Percentiles rank a stretch among this genome's conserved stretches.
Conservation (phyloP, 495 filamentous ascomycete species). For the Cenococcum geophilum region DNA sequence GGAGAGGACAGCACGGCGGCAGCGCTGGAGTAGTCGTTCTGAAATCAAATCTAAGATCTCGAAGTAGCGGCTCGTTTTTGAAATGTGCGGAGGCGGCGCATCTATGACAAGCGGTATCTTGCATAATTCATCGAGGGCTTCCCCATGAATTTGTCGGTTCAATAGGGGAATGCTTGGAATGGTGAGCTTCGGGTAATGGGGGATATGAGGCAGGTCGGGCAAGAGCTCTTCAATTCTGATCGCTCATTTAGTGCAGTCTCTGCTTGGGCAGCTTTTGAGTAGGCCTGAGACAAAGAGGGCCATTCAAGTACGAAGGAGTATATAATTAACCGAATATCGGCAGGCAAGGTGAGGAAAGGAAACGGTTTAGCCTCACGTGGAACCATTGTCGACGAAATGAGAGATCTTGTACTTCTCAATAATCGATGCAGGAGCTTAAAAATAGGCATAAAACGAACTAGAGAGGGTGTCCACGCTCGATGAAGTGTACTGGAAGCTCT, state of each 20-base stretch:
- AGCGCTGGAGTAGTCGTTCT: conserved; percentile 1
- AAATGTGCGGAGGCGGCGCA: neutral
- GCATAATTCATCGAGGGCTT: conserved; percentile 5
- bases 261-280: neutral
- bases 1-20: neutral
- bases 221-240: neutral
- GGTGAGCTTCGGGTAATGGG: neutral
- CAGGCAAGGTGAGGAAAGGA: conserved; percentile 13
- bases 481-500: too few species aligned
- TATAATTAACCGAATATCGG: conserved; percentile 13
- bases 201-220: neutral
- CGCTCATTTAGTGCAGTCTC: neutral
- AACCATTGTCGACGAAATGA: neutral
- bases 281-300: conserved; percentile 5
- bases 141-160: conserved; percentile 9
- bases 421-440: too few species aligned
- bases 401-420: neutral
- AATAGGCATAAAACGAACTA: too few species aligned
- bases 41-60: conserved; percentile 6
- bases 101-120: conserved; percentile 3
- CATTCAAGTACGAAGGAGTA: conserved; percentile 8
- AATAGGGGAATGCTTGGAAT: conserved; percentile 6
- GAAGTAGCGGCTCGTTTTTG: neutral
- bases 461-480: too few species aligned
- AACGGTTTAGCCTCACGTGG: neutral